Evolutionary conservation across 1,139 yeast genomes (phyloP), one percentile per base, ranked within the genome.

Genomic region (Candida tetrigidarum): DNA sequence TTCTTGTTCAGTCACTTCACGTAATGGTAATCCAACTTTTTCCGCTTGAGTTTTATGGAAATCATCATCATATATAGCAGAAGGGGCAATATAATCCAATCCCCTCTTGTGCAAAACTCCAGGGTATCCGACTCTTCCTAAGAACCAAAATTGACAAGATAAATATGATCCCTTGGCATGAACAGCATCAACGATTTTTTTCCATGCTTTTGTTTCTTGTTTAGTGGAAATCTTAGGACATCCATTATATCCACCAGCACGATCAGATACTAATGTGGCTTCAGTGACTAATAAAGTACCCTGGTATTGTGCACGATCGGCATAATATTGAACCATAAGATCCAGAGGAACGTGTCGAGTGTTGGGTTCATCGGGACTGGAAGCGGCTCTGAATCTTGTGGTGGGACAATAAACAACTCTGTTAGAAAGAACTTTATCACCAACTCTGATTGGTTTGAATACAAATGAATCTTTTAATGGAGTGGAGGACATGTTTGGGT

Each of bases 111-210:
- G 76, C 53, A 78, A 58, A 22, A 64, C 55, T 5, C 55, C 63
- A 8, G 84, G 74, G 48, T 58, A 67, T 5, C 80, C 81, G 34
- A 67, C 70, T 58, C 87, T 71, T 41, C 90, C 91, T 44, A 82
- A 59, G 37, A 68, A 72, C 85, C 86, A 83, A 37, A 86, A 57
- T 63, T 86, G 93, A 36, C 74, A 55, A 47, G 78, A 70, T 14
- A 79, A 61, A 48, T 61, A 73, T 1, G 86, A 75, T 26, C 76
- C 71, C 52, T 83, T 76, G 37, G 64, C 70, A 55, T 84, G 89
- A 34, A 84, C 76, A 12, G 63, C 70, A 23, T 74, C 72, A 45
- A 68, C 64, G 45, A 83, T 69, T 50, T 69, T 67, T 45, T 67
- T 71, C 86, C 86, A 83, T 22, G 69, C 76, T 11, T 57, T 63